These are phyloP conservation scores for Smittium culicis DNA, from an alignment of 371 early-diverging fungal genomes.

Conservation along the genomic window DNA sequence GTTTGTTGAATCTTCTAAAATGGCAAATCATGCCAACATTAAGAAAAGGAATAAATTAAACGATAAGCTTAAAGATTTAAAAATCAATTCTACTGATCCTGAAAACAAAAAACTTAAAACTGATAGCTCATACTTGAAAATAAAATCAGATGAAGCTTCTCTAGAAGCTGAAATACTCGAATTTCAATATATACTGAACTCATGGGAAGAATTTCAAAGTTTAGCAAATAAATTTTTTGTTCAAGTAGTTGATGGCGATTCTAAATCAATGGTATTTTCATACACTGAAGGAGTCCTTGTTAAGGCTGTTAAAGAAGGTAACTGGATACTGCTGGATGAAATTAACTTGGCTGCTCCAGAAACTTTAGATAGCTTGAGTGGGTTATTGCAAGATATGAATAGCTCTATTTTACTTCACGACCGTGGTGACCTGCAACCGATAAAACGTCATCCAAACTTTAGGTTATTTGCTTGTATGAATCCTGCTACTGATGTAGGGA, in stretches of 20 bases:
- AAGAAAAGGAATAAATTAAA: conserved; percentile 10
- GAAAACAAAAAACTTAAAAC: neutral
- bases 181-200: neutral
- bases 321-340: conserved; percentile 98
- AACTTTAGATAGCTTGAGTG: conserved; percentile 81
- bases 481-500: conserved; percentile 98
- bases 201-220: conserved; percentile 18
- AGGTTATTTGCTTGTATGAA: conserved; percentile 99
- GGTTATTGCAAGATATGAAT: conserved; percentile 69
- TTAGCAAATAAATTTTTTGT: conserved; percentile 17
- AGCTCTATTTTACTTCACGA: conserved; percentile 76
- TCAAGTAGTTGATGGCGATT: conserved; percentile 40
- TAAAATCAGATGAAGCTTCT: neutral
- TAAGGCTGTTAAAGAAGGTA: conserved; percentile 79
- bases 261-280: conserved; percentile 63
- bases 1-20: conserved; percentile 53
- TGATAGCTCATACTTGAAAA: neutral
- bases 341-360: conserved; percentile 95
- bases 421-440: conserved; percentile 76
- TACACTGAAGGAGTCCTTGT: conserved; percentile 92
- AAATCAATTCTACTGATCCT: neutral
- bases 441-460: conserved; percentile 88
- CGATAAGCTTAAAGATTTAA: neutral
- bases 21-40: conserved; percentile 50
- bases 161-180: neutral